phyloP scores from a whole-genome alignment of 805 yeast species.

The Barnettozyma sucrosica region DNA sequence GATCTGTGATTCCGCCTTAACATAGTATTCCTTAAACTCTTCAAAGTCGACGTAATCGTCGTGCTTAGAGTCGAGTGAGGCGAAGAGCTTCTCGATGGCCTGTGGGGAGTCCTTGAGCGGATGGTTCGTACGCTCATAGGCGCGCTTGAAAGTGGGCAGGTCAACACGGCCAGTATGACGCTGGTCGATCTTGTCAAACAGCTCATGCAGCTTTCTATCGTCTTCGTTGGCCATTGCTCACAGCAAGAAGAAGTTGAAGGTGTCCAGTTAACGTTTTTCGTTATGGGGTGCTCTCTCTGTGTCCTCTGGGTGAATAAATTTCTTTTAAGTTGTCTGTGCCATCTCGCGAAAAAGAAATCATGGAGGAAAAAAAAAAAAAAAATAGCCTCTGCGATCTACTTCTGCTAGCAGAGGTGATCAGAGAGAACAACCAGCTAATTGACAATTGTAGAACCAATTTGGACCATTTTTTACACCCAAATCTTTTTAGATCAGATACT shows the following conservation, averaged over 20 bases:
- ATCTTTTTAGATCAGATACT: neutral
- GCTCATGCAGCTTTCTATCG: conserved; percentile 13
- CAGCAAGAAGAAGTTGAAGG: neutral
- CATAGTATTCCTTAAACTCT: conserved; percentile 61
- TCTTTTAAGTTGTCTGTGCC: neutral
- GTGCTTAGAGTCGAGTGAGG: conserved; percentile 50
- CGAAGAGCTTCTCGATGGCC: conserved; percentile 52
- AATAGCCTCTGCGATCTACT: neutral
- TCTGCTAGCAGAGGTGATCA: too few species aligned
- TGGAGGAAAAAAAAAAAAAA: too few species aligned
- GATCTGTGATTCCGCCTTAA: conserved; percentile 66
- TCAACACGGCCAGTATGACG: conserved; percentile 33
- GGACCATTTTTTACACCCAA: too few species aligned
- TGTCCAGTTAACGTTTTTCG: too few species aligned
- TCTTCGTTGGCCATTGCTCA: conserved; percentile 1
- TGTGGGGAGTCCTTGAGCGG: conserved; percentile 59
- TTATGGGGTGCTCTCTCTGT: neutral
- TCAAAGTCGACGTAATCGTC: conserved; percentile 55
- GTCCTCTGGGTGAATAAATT: neutral
- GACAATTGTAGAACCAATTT: too few species aligned
- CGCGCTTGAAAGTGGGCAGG: conserved; percentile 31
- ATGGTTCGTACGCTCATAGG: conserved; percentile 43
- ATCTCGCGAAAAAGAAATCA: neutral
- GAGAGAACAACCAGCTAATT: too few species aligned
- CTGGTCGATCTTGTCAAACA: conserved; percentile 42